Evolutionary conservation across 768 basidiomycete species (phyloP).

Genomic region (Clathrus columnatus): DNA sequence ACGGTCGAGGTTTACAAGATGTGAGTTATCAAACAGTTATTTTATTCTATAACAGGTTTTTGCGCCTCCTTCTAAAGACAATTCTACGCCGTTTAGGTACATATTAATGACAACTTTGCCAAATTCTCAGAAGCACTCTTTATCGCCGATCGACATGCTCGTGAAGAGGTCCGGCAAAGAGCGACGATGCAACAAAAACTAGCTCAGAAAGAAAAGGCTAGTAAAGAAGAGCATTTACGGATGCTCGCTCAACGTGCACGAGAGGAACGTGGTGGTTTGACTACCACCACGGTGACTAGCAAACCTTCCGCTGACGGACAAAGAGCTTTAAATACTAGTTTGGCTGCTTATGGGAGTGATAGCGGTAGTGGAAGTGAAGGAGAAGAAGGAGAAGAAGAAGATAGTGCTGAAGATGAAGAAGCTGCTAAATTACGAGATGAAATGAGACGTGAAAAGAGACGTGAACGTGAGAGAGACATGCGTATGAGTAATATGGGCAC

Average conservation of each 20-base stretch:
- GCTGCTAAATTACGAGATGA: conserved; percentile 79
- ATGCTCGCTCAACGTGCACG: conserved; percentile 91
- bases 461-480: conserved; percentile 94
- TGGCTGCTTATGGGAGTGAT: conserved; percentile 85
- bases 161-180: conserved; percentile 95
- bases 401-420: conserved; percentile 64
- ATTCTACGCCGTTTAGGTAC: conserved; percentile 49
- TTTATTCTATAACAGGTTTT: no score
- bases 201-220: conserved; percentile 96
- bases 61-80: neutral
- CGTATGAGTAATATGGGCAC: conserved; percentile 98
- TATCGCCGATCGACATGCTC: conserved; percentile 92
- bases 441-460: conserved; percentile 86
- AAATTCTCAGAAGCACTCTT: conserved; percentile 96
- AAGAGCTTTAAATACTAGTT: conserved; percentile 62
- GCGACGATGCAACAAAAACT: conserved; percentile 97
- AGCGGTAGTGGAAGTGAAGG: conserved; percentile 50
- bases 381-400: conserved; percentile 34
- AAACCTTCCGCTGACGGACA: conserved; percentile 60
- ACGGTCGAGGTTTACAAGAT: conserved; percentile 97
- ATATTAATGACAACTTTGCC: conserved; percentile 98
- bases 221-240: conserved; percentile 93
- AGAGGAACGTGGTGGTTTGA: conserved; percentile 82
- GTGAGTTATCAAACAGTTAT: conserved; percentile 38
- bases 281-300: conserved; percentile 29